Evolutionary conservation across 257 asterid species (phyloP), one percentile per base, ranked within the genome.

Genomic region (Solanum acaule): DNA sequence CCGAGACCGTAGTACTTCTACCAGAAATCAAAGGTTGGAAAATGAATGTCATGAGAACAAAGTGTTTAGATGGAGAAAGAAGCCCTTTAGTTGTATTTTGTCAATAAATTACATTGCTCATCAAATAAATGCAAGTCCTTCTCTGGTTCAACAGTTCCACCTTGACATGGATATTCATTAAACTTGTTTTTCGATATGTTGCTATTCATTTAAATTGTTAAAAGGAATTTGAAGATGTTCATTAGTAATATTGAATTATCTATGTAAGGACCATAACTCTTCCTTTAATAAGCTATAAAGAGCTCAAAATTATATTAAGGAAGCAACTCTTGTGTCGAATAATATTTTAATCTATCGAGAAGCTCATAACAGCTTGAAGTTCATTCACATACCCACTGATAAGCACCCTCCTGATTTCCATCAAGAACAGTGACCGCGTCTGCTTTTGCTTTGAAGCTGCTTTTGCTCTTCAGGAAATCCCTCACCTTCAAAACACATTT

Each of bases 381-480:
- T 81, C 68, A 49, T 6, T 25, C 23, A 90, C 95, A 82, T 91
- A 95, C 98, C 98, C 98, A 96, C 87, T 87, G 89, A 88, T 91
- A 96, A 90, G 97, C 93, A 49, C 96, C 98, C 91, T 96, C 98
- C 85, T 92, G 95, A 52, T 87, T 90, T 85, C 98, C 98, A 78
- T 90, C 90, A 42, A 96, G 90, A 67, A 95, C 91, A 11, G 90
- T 84, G n/a, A 96, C 97, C 93, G 95, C 93, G 23, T 93, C 98
- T 1, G 89, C 89, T 89, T 72, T 88, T 88, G 89, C 93, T 25
- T 88, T 90, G 65, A 96, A 90, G 68, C 87, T 82, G 93, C 95
- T 93, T 88, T 92, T 91, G 10, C 37, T 88, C 91, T 93, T 88
- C 52, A 96, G 86, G 42, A 92, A 88, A 61, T 88, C 88, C 87